phyloP scores from a whole-genome alignment of 176 grass and related monocot genomes.

The Oryza rufipogon region DNA sequence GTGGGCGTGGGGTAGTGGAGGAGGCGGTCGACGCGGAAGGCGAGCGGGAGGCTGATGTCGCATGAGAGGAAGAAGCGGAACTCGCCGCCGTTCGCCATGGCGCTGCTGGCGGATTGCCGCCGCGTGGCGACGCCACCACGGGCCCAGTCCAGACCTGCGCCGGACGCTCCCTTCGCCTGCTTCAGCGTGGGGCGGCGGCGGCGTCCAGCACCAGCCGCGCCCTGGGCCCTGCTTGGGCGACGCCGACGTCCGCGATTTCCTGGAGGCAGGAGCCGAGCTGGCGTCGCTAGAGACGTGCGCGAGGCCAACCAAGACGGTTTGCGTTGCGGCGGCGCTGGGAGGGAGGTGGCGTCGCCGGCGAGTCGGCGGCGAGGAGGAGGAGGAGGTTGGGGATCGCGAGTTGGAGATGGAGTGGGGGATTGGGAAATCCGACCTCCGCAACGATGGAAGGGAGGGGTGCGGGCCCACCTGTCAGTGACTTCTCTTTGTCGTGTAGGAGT shows the following conservation, averaged over 20 bases:
- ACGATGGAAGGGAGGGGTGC: not conserved
- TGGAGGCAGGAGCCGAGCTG: not conserved
- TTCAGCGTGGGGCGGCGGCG: not conserved
- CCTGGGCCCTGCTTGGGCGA: no score
- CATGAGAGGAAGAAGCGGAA: constrained; percentile 90
- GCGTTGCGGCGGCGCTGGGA: no score
- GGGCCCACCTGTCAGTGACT: not conserved
- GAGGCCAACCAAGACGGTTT: no score
- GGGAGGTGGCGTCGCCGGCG: not conserved
- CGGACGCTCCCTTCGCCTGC: not conserved
- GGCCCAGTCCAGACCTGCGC: not conserved
- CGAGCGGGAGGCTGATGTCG: constrained; percentile 84
- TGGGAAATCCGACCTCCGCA: not conserved
- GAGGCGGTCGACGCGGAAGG: constrained; percentile 81
- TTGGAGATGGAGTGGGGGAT: not conserved
- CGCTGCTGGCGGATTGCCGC: not conserved
- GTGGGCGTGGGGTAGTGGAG: constrained; percentile 34
- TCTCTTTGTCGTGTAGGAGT: no score
- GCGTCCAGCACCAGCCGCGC: no score
- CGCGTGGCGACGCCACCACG: not conserved
- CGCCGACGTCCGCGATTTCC: no score
- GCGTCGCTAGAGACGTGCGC: not conserved
- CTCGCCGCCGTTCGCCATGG: constrained; percentile 42
- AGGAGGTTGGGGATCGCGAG: not conserved
- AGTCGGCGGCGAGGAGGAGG: not conserved